Evolutionary conservation across 2,329 filamentous ascomycete species (phyloP).

Genomic region (Fusarium albidum): DNA sequence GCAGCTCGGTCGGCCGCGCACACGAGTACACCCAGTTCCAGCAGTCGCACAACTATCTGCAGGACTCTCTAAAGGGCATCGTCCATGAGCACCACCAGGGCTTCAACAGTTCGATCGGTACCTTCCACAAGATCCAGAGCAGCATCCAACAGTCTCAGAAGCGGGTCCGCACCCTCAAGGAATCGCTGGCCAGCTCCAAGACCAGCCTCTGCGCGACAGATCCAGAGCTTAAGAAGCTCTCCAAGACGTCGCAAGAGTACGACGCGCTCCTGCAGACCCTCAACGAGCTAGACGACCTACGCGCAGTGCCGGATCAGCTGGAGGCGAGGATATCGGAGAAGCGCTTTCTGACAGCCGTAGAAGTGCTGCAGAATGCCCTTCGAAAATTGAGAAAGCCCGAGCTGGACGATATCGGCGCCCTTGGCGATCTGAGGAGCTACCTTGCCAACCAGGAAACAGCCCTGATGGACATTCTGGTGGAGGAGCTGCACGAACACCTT

Average conservation of each 20-base stretch:
- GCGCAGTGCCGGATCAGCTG: conserved; percentile 87
- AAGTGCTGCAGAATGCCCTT: conserved; percentile 87
- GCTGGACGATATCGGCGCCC: conserved; percentile 87
- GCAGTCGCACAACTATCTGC: conserved; percentile 85
- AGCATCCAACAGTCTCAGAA: conserved; percentile 91
- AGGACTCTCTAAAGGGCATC: conserved; percentile 90
- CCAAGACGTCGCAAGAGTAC: conserved; percentile 86
- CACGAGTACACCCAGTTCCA: conserved; percentile 88
- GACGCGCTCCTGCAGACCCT: conserved; percentile 88
- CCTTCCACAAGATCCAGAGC: conserved; percentile 97
- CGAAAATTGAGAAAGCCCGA: conserved; percentile 86
- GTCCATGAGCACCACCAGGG: conserved; percentile 99
- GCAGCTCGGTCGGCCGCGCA: conserved; percentile 90
- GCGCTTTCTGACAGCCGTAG: conserved; percentile 90
- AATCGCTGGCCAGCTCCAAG: conserved; percentile 83
- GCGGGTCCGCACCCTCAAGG: conserved; percentile 82
- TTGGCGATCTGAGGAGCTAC: conserved; percentile 86
- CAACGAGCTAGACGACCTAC: conserved; percentile 85
- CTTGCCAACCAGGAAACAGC: conserved; percentile 92
- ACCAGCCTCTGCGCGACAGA: conserved; percentile 83
- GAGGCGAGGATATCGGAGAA: conserved; percentile 97
- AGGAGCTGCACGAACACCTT: conserved; percentile 95
- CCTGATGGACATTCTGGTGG: conserved; percentile 93
- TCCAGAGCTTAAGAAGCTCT: conserved; percentile 89
- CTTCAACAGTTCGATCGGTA: conserved; percentile 98